phyloP scores from a whole-genome alignment of 2,329 filamentous ascomycete species.

The Exophiala sideris region DNA sequence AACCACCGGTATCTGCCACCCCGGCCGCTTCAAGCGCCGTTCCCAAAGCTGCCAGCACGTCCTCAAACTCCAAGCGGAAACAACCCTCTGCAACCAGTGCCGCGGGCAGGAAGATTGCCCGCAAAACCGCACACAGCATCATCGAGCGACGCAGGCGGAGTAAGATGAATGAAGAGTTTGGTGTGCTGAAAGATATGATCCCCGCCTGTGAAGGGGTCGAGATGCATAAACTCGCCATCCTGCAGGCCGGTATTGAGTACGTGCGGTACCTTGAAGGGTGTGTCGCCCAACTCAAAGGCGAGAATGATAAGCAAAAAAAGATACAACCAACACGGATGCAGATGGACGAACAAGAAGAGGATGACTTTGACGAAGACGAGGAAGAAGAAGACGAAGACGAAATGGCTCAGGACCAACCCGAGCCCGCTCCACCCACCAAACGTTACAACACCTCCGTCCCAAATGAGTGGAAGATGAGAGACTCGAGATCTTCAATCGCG shows the following conservation, averaged over 20 bases:
- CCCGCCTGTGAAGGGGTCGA: constrained; percentile 89
- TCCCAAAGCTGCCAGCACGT: constrained; percentile 27
- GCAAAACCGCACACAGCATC: constrained; percentile 92
- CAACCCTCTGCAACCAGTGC: constrained; percentile 71
- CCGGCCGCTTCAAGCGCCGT: constrained; percentile 7
- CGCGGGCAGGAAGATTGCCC: constrained; percentile 87
- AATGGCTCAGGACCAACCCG: not conserved
- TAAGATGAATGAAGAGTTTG: constrained; percentile 99
- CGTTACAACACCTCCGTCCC: not conserved
- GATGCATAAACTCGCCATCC: constrained; percentile 95
- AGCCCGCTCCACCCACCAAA: constrained; percentile 3
- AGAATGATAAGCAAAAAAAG: constrained; percentile 16
- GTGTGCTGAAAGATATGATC: constrained; percentile 88
- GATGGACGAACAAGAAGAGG: constrained; percentile 8
- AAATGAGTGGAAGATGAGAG: constrained; percentile 19
- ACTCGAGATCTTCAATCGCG: constrained; percentile 16
- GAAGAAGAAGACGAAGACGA: constrained; percentile 9
- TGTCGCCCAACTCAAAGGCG: constrained; percentile 67
- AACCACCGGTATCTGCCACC: constrained; percentile 26
- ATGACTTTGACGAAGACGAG: constrained; percentile 5
- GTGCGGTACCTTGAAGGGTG: constrained; percentile 91
- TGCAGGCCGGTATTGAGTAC: constrained; percentile 96
- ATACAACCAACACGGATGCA: not conserved
- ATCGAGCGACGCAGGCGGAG: constrained; percentile 86
- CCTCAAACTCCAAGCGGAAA: constrained; percentile 65